Base-by-base conservation (phyloP, 2,329 filamentous ascomycete genomes). In the Sporothrix pallida region DNA sequence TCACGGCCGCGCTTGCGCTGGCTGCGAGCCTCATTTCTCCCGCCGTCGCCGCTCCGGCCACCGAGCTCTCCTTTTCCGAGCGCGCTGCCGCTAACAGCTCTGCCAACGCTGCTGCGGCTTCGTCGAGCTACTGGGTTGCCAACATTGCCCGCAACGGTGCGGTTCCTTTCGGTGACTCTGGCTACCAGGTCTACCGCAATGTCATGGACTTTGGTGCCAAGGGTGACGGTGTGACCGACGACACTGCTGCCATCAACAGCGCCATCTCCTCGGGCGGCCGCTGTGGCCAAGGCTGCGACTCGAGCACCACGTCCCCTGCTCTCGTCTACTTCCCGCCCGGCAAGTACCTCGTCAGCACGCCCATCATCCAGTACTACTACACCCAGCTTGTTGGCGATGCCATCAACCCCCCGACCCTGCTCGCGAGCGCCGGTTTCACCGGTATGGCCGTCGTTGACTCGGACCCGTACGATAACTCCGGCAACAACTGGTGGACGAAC, bases 281-380 rank as follows among this genome's bases (percentile, higher is more conserved):
- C 60, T 98, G 95, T 80, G 94, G 93, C 54, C 81, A 88, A 76
- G 89, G 90, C 75, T 98, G 95, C 80, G 92, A 96, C 80, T 97
- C 94, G 1, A 89, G 88, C 46, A 98, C 95, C 2, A 88, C 88
- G n/a, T 89, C 90, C 0, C 95, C 95, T 0, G 95, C 93, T 37
- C 84, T 98, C 15, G 90, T 98, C 71, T 98, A 97, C 85, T 97
- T 98, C 85, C 95, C 94, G 54, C 86, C 93, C 12, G 95, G 95
- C 77, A 97, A 90, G 73, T 98, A 98, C 80, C 79, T 92, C 20
- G 91, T 98, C 78, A 93, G 90, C 80, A 87, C 86, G 79, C 93
- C 95, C 26, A 89, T 98, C 77, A 83, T 94, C 70, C 92, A 94
- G 81, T 92, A 91, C 82, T 98, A 98, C 86, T 97, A 97, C 85